These are phyloP conservation scores for Mortierella sp. DNA, from an alignment of 371 early-diverging fungal species.

Conservation along the genomic window DNA sequence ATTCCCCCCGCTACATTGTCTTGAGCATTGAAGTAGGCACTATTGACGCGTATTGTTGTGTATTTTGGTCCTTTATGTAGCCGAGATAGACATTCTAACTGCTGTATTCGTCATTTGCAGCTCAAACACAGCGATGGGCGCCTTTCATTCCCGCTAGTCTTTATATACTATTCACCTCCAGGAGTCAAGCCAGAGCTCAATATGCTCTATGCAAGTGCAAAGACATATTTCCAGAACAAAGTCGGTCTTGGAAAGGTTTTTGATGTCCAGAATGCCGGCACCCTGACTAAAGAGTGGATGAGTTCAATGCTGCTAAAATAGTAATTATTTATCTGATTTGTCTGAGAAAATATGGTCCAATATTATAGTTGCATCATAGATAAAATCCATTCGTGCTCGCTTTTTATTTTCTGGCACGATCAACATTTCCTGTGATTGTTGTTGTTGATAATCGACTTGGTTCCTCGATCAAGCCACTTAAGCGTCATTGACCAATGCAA, in stretches of 20 bases:
- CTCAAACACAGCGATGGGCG: constrained; percentile 73
- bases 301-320: constrained; percentile 33
- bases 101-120: constrained; percentile 21
- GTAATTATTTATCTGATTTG: neutral
- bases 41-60: neutral
- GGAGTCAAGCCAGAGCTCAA: constrained; percentile 67
- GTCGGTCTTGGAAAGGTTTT: constrained; percentile 66
- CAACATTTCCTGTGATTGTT: too few relatives aligned
- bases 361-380: neutral
- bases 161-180: constrained; percentile 75
- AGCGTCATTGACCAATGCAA: constrained; percentile 51
- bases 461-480: constrained; percentile 1
- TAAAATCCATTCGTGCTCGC: neutral
- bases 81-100: neutral
- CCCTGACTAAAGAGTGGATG: constrained; percentile 67
- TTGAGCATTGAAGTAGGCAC: constrained; percentile 70
- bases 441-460: neutral
- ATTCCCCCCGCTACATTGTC: constrained; percentile 75
- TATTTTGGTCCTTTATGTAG: too few relatives aligned
- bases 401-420: neutral
- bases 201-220: constrained; percentile 80
- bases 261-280: constrained; percentile 68
- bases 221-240: constrained; percentile 69
- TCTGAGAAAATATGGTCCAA: neutral
- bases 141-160: constrained; percentile 72